Percentiles rank a stretch among this genome's conserved stretches.
Conservation (phyloP, 176 grass and related monocot genomes). For the Poa annua region DNA sequence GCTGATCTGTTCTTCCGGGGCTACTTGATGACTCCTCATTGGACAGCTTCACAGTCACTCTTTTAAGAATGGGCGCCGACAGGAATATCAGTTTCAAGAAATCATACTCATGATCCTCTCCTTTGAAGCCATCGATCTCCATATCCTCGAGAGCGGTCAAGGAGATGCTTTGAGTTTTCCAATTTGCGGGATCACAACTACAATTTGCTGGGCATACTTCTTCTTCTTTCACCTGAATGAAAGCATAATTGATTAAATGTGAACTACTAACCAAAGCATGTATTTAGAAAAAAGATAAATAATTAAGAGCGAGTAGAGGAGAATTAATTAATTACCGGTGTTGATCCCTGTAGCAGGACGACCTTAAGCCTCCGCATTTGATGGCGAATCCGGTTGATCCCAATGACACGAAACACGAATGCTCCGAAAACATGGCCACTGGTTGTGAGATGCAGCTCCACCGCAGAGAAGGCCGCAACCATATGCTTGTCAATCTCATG, state of each 20-base stretch:
- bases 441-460: background rate
- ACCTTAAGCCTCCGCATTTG: background rate
- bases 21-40: background rate
- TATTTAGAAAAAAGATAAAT: background rate
- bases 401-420: background rate
- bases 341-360: background rate
- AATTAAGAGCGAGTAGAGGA: background rate
- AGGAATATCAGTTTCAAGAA: background rate
- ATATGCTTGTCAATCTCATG: background rate
- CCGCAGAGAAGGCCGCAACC: background rate
- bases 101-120: conserved; percentile 2
- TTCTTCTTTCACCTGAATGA: background rate
- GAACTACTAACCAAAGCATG: background rate
- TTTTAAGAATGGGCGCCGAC: background rate
- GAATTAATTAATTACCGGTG: background rate
- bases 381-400: background rate
- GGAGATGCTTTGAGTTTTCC: too few species aligned
- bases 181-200: background rate
- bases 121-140: too few species aligned
- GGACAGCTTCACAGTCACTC: background rate
- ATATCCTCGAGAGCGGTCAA: too few species aligned
- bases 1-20: background rate
- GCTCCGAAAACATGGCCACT: background rate
- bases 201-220: background rate
- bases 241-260: background rate